Base-by-base conservation (phyloP, 1,139 yeast species). In the Taiozyma sp. region DNA sequence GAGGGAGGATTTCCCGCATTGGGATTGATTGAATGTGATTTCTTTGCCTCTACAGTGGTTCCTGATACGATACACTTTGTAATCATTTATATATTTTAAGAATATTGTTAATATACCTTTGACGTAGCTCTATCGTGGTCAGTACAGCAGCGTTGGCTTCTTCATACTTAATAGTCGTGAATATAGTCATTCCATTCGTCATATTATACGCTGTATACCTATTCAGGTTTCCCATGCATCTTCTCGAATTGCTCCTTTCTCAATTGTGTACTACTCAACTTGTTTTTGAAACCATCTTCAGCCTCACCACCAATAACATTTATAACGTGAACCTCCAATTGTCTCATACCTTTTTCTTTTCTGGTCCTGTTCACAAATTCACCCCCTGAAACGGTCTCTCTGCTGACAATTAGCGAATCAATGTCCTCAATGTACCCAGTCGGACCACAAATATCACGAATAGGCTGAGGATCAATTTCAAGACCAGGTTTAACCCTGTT, bases 371-470 rank as follows among this genome's bases (percentile, higher is more conserved):
- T 93, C 43, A 95, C 84, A 56, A 74, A 73, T 0, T 71, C 77
- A 0, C 89, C 98, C 6, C 99, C 99, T 19, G 76, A 65, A 0
- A 75, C 69, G 0, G 97, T 86, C 62, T 95, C 99, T 43, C 80
- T 74, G 58, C 96, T 88, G 8, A 93, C 81, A 0, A 91, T 82
- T 50, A 95, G 75, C 0, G 90, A 86, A 58, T 90, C 86, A 43
- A 95, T 88, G 42, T 82, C 83, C 24, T 75, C 74, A 3, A 87
- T 74, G n/a, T 77, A 75, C 0, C 91, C 96, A 0, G 99, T 90
- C 2, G 99, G 99, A 0, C 99, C 99, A 68, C 95, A 90, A 0
- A 91, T 78, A 65, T 95, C 99, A 53, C 81, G 78, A 42, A 95
- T 83, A 60, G 85, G 81, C 49, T 76, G 79, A 24, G 79, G 65